A percentile compares a stretch with the other conserved stretches of the same genome.
phyloP scores from a whole-genome alignment of 192 early-diverging fungal genomes.

The Mortierella antarctica region DNA sequence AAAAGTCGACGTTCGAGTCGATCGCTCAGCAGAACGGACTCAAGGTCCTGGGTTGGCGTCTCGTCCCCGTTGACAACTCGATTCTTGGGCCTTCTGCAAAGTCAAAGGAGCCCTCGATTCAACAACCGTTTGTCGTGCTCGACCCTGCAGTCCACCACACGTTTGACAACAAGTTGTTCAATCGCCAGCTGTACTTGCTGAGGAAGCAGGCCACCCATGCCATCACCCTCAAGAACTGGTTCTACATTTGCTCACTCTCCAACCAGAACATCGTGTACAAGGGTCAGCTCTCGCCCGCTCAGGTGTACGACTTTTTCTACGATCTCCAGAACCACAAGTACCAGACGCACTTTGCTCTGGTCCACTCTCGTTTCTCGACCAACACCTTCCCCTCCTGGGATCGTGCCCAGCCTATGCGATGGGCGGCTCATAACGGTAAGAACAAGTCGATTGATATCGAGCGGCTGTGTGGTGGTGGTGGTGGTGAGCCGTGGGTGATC shows the following conservation, averaged over 20 bases:
- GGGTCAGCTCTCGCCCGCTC: constrained; percentile 93
- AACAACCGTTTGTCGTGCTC: constrained; percentile 91
- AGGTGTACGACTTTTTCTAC: constrained; percentile 93
- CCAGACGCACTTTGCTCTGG: constrained; percentile 93
- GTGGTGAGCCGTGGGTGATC: no score
- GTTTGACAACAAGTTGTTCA: constrained; percentile 73
- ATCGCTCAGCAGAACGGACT: constrained; percentile 82
- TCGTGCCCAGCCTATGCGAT: constrained; percentile 98
- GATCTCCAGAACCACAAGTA: constrained; percentile 89
- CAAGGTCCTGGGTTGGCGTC: constrained; percentile 88
- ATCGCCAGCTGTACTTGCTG: constrained; percentile 89
- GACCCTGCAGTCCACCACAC: constrained; percentile 46
- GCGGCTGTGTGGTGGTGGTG: no score
- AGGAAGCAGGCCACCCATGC: constrained; percentile 91
- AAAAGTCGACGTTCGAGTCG: constrained; percentile 82
- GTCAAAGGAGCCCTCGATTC: constrained; percentile 91
- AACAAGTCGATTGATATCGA: neutral
- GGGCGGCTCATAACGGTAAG: constrained; percentile 97
- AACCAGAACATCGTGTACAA: constrained; percentile 97
- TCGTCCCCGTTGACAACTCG: constrained; percentile 83
- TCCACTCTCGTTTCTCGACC: constrained; percentile 98
- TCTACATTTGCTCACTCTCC: constrained; percentile 97
- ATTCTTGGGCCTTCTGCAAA: constrained; percentile 91
- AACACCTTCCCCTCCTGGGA: constrained; percentile 99
- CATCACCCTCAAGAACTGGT: constrained; percentile 89